Conservation (phyloP, 306 rosid genomes). For the Ochetophila trinervis region DNA sequence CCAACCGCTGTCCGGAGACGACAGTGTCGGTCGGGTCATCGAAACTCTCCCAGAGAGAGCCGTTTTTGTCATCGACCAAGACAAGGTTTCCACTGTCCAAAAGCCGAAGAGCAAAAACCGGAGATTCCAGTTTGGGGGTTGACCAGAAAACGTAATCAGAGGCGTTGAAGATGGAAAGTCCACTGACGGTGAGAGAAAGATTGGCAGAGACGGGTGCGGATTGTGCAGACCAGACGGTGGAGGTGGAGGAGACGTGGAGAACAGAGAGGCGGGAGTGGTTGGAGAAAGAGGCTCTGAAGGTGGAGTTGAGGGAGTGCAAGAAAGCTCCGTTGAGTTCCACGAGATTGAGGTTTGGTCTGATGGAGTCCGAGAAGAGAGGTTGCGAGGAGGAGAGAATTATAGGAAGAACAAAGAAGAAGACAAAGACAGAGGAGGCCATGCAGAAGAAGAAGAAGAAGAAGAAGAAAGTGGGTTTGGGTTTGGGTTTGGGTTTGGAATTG, state of each 20-base stretch:
- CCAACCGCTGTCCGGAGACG: slow-evolving; percentile 17
- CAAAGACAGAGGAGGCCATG: not conserved
- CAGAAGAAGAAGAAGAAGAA: not conserved
- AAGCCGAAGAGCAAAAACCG: slow-evolving; percentile 12
- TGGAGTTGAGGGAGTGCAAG: slow-evolving; percentile 2
- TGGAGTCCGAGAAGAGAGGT: not conserved
- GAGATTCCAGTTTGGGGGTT: slow-evolving; percentile 7
- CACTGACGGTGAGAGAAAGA: slow-evolving; percentile 16
- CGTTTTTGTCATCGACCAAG: not conserved
- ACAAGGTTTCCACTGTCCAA: slow-evolving; percentile 28
- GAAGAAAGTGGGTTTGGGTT: not conserved
- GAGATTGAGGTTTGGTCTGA: slow-evolving; percentile 15
- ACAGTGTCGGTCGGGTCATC: slow-evolving; percentile 21
- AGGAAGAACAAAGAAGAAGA: not conserved
- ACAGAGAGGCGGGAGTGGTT: not conserved
- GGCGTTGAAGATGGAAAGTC: slow-evolving; percentile 18
- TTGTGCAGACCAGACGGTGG: slow-evolving; percentile 29
- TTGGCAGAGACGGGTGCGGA: slow-evolving; percentile 1
- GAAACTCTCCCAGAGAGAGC: slow-evolving; percentile 29
- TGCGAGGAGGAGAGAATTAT: not conserved
- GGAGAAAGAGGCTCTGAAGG: not conserved
- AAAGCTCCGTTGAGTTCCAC: too few species aligned
- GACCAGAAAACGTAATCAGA: slow-evolving; percentile 18
- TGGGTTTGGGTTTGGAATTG: not conserved
- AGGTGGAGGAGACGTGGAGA: slow-evolving; percentile 1